A percentile compares a stretch with the other conserved stretches of the same genome.
Evolutionary conservation across 305 asterid genomes (phyloP).

Genomic region (Solanum hybrid): DNA sequence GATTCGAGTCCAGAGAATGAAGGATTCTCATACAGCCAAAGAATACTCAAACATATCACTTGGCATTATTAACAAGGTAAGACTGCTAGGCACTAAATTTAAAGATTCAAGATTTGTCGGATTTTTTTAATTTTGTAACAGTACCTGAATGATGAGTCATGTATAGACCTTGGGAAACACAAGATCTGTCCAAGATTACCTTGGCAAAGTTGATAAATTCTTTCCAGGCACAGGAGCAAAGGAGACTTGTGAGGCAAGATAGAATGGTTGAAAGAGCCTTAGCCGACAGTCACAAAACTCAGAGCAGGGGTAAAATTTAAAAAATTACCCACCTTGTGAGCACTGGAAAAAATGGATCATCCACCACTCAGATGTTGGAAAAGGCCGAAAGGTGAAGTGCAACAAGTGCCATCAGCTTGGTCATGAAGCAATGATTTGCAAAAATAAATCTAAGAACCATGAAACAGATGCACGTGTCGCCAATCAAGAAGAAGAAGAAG

Average conservation of each 20-base stretch:
- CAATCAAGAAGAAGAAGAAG: background rate
- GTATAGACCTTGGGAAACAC: background rate
- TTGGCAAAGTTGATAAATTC: background rate
- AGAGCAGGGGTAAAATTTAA: background rate
- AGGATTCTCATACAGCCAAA: background rate
- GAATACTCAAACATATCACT: background rate
- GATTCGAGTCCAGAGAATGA: background rate
- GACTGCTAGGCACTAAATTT: background rate
- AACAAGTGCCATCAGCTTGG: background rate
- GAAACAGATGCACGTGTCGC: background rate
- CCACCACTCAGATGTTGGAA: background rate
- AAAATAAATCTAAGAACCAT: background rate
- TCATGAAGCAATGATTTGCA: background rate
- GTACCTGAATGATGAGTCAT: background rate
- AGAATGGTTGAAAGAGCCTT: background rate
- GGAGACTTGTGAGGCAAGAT: background rate
- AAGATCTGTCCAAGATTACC: background rate
- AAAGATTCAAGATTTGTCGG: background rate
- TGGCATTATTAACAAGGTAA: background rate
- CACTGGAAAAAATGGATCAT: background rate
- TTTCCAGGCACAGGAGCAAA: background rate
- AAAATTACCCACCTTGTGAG: background rate
- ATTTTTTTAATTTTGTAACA: background rate
- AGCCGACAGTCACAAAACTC: background rate
- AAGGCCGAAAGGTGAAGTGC: background rate